Conservation (phyloP, 2,329 filamentous ascomycete species). For the Cladophialophora carrionii region DNA sequence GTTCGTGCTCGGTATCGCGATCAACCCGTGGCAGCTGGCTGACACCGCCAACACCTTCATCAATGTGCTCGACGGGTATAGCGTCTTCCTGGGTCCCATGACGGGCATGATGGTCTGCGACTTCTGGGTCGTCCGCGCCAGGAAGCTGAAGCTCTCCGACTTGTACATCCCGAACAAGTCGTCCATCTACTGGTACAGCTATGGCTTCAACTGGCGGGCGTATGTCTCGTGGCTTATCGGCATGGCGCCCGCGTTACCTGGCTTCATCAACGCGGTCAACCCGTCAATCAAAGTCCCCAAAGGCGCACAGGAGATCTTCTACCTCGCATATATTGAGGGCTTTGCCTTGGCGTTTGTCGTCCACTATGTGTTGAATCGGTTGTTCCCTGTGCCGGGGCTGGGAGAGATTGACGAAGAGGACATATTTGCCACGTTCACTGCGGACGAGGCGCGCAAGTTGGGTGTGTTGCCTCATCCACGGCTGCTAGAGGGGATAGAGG, state of each 20-base stretch:
- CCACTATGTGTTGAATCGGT: slow-evolving; percentile 18
- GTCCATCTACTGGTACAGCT: slow-evolving; percentile 30
- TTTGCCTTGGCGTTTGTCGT: slow-evolving; percentile 19
- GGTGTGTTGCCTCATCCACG: slow-evolving; percentile 15
- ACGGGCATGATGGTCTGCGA: slow-evolving; percentile 35
- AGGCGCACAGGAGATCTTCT: slow-evolving; percentile 20
- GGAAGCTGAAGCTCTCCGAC: slow-evolving; percentile 24
- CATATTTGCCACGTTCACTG: slow-evolving; percentile 17
- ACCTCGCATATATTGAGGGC: slow-evolving; percentile 21
- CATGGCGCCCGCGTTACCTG: slow-evolving; percentile 61
- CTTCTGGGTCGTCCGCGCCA: slow-evolving; percentile 33
- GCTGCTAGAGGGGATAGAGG: slow-evolving; percentile 6
- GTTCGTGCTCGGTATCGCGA: slow-evolving; percentile 16
- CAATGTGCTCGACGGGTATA: slow-evolving; percentile 68
- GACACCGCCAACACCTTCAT: slow-evolving; percentile 61
- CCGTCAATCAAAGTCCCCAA: slow-evolving; percentile 61
- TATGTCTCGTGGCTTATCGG: slow-evolving; percentile 61
- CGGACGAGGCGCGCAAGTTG: slow-evolving; percentile 16
- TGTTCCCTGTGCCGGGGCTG: slow-evolving; percentile 22
- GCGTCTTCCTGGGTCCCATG: slow-evolving; percentile 61
- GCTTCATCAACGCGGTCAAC: slow-evolving; percentile 62
- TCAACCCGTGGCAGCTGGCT: slow-evolving; percentile 62
- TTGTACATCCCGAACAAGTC: slow-evolving; percentile 33
- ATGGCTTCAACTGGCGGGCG: slow-evolving; percentile 64
- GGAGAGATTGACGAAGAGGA: slow-evolving; percentile 18